Base-by-base conservation (phyloP, 768 basidiomycete species). In the Kwoniella bestiolae region DNA sequence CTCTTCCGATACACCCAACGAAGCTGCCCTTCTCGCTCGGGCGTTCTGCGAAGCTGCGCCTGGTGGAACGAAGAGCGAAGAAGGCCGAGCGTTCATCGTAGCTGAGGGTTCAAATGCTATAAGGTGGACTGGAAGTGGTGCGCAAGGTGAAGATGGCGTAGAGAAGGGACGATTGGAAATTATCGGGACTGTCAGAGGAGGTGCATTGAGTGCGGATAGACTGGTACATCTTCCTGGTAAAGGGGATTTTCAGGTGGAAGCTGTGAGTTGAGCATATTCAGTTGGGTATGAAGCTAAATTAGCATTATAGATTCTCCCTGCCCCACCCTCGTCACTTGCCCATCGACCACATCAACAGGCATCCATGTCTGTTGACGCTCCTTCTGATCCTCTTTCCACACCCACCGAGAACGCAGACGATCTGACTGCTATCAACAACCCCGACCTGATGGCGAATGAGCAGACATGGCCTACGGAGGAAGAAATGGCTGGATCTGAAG, bases 391-490 rank as follows among this genome's bases (percentile, higher is more conserved):
- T 66, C 79, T 95, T 16, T 89, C 88, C 0, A 87, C 89, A 72
- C 88, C 89, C 0, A 74, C 86, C 0, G 81, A 81, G 34, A 84
- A 87, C 1, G 91, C 90, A 0, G 94, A 97, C 79, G 93, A 93
- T 5, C 82, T 97, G 53, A 86, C 91, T 12, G 93, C 92, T 1
- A 89, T 86, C 55, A 94, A 95, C 78, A 88, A 91, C 25, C 91
- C 90, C 3, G 94, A 97, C 73, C 89, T 91, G 62, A 85, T 96
- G 81, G 87, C 85, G 35, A 96, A 95, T 77, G 95, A 99, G 74
- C 95, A 99, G 80, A 99, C 95, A 0, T 97, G 95, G 94, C 95
- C 95, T 0, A 95, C 93, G 0, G 93, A 97, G 79, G 95, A 97
- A 75, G 95, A 97, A 79, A 91, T 97, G 89, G 83, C 83, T 23